phyloP scores from a whole-genome alignment of 2,329 filamentous ascomycete genomes.

The Bimuria novae-zelandiae region DNA sequence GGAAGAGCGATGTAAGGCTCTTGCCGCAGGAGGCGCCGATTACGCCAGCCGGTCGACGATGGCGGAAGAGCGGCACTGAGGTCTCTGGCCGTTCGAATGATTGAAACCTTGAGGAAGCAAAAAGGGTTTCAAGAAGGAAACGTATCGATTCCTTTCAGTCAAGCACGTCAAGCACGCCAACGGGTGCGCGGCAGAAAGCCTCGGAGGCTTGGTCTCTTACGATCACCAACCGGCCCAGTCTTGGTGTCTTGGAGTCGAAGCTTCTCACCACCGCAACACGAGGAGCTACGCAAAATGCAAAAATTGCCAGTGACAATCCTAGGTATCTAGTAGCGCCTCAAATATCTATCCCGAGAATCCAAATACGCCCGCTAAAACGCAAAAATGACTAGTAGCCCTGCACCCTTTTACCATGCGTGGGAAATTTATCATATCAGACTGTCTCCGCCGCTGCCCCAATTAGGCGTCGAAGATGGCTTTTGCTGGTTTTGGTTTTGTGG shows the following conservation, averaged over 20 bases:
- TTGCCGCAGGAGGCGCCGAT: no score
- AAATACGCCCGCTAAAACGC: slow-evolving; percentile 8
- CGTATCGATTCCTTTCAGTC: neutral
- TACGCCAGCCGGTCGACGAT: no score
- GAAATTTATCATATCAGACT: slow-evolving; percentile 15
- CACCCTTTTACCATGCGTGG: no score
- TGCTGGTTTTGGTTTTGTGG: slow-evolving; percentile 6
- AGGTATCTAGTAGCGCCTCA: neutral
- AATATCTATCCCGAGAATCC: slow-evolving; percentile 3
- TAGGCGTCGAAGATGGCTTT: slow-evolving; percentile 1
- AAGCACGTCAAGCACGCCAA: neutral
- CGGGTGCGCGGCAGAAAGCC: neutral
- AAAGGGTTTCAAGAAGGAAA: neutral
- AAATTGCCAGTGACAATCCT: neutral
- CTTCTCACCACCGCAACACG: slow-evolving; percentile 1
- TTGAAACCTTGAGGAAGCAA: no score
- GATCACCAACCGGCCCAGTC: neutral
- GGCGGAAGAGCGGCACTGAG: no score
- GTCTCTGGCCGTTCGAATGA: no score
- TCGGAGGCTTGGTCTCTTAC: neutral
- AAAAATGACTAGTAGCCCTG: neutral
- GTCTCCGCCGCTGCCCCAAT: slow-evolving; percentile 12
- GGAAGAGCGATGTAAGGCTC: no score
- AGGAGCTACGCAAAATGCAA: neutral
- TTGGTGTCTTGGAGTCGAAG: slow-evolving; percentile 1